Evolutionary conservation across 2,329 filamentous ascomycete species (phyloP), one percentile per base, ranked within the genome.

Genomic region (Bipolaris victoriae): DNA sequence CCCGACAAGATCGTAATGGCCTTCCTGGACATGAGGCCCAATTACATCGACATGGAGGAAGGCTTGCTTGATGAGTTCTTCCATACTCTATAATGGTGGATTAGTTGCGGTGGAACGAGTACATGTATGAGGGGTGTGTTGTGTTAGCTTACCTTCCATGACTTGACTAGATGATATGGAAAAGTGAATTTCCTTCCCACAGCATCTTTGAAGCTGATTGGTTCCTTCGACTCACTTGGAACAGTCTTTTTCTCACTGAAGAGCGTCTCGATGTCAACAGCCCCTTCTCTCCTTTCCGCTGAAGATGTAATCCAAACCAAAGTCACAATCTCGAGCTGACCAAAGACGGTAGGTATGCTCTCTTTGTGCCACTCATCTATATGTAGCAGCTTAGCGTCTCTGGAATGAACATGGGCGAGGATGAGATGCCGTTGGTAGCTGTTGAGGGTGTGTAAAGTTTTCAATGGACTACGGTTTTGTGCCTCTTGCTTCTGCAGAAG

Each of bases 71-170:
- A 82, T 81, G 45, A 82, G 72, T 29, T 73, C 71, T 61, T 81
- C 78, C 80, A 82, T 81, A 33, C 79, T 79, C 73, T 81, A 29
- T 29, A 29, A 9, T 26, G 24, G 26, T 29, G 7, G 26, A 10
- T 29, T 29, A 29, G 26, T 10, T 10, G 26, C 9, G 26, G 3
- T 10, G 26, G 9, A 29, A 10, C 2, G 49, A 45, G 83, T 86
- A 80, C 96, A 96, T 65, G 88, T 89, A 74, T 97, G 91, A 44
- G 7, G 11, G 13, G 6, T 3, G 29, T 15, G 13, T 31, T 5
- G 7, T n/a, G 11, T 10, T 11, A 18, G n/a, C 82, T 75, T 91
- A 66, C 68, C 64, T 72, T 70, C 68, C 69, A 73, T 1, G 69
- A 66, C 36, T 68, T 67, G 52, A 66, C 70, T 24, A 69, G 31